Conservation (phyloP, 2,329 filamentous ascomycete genomes). For the Calonectria pseudoreteaudii region DNA sequence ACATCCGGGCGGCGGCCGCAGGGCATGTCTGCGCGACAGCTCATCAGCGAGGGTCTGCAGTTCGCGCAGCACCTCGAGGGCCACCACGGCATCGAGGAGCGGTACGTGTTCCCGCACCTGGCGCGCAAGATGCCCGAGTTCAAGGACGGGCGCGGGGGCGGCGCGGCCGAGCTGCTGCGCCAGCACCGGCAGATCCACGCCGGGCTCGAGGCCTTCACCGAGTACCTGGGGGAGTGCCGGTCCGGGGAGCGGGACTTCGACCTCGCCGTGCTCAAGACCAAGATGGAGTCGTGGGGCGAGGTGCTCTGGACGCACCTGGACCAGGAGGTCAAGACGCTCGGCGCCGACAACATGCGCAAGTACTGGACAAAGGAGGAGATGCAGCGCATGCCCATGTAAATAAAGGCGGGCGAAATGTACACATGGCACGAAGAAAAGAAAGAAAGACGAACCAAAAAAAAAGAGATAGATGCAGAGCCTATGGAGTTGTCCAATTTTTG, state of each 20-base stretch:
- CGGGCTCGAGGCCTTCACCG: constrained; percentile 76
- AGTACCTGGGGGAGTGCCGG: constrained; percentile 73
- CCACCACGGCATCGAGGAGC: constrained; percentile 88
- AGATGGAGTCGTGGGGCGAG: constrained; percentile 82
- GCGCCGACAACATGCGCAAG: constrained; percentile 88
- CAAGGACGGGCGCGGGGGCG: constrained; percentile 46
- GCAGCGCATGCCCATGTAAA: constrained; percentile 75
- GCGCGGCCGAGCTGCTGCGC: constrained; percentile 68
- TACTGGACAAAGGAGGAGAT: constrained; percentile 87
- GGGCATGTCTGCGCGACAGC: constrained; percentile 75
- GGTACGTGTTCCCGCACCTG: constrained; percentile 82
- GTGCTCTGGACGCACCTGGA: constrained; percentile 88
- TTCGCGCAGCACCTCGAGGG: constrained; percentile 78
- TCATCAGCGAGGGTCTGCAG: constrained; percentile 75
- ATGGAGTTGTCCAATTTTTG: background rate
- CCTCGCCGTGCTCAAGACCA: constrained; percentile 69
- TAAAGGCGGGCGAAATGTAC: constrained; percentile 16
- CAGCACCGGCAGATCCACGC: constrained; percentile 85
- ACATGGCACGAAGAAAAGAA: background rate
- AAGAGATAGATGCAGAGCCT: background rate
- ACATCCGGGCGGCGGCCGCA: constrained; percentile 67
- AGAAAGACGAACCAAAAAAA: background rate
- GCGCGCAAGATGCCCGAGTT: constrained; percentile 86
- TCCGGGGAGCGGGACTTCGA: constrained; percentile 71
- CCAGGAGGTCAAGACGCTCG: constrained; percentile 82